phyloP scores from a whole-genome alignment of 2,329 filamentous ascomycete genomes.

The Pyricularia pennisetigena region DNA sequence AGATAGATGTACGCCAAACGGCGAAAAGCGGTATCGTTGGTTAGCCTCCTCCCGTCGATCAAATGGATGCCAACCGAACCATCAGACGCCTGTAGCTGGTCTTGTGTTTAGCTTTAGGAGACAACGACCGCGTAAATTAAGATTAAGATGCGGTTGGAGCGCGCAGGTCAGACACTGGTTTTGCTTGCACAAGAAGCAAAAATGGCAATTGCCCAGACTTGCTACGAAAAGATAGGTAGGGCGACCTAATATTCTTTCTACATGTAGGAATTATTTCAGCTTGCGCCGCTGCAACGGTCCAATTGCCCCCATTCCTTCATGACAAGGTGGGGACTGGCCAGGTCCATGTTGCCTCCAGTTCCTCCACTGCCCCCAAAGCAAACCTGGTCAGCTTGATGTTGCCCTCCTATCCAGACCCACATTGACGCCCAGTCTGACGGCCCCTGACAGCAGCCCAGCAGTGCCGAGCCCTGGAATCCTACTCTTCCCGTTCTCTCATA shows the following conservation, averaged over 20 bases:
- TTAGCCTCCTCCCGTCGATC: neutral
- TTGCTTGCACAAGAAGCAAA: neutral
- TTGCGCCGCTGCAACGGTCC: neutral
- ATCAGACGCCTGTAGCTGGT: neutral
- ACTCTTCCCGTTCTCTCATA: neutral
- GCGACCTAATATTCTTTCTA: neutral
- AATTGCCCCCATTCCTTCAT: neutral
- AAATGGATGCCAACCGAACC: too few relatives aligned
- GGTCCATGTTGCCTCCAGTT: neutral
- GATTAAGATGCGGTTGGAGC: neutral
- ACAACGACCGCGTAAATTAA: neutral
- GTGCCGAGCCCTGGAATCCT: neutral
- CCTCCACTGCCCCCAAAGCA: neutral
- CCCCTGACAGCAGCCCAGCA: neutral
- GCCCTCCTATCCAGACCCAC: neutral
- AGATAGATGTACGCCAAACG: neutral
- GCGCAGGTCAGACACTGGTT: neutral
- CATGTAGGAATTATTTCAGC: neutral
- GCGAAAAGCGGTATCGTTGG: neutral
- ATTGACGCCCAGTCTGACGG: neutral
- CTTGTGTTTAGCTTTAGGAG: neutral
- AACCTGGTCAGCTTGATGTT: neutral
- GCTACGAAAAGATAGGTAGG: neutral
- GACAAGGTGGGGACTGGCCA: neutral
- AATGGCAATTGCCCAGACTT: neutral